Evolutionary conservation across 768 basidiomycete genomes (phyloP), one percentile per base, ranked within the genome.

Genomic region (Termitomyces sp.): DNA sequence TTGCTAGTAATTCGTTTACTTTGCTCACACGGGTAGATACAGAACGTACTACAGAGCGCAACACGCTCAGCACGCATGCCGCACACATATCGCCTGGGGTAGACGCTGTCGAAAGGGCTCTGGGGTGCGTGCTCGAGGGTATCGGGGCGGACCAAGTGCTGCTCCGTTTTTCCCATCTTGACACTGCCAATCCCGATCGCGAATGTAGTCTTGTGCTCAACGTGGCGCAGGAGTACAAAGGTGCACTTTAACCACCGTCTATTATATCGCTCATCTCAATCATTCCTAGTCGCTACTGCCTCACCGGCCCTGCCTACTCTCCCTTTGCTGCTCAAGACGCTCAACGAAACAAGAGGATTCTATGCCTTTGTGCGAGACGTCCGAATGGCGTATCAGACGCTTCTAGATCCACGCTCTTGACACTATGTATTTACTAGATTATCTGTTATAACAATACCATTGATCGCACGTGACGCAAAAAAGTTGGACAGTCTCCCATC

Each of bases 141-240:
- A 79, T 94, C 41, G 83, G 84, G 62, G 75, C 74, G 35, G 86
- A 89, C 65, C 78, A 82, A 45, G 76, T 94, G 19, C 77, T 93
- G 45, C 72, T 94, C 53, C 83, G 85, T 5, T 93, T 93, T 67
- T 77, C 78, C 10, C 71, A 81, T 54, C 64, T 93, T 37, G 87
- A 92, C 63, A 72, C 77, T 5, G 59, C 70, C 3, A 79, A 87
- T 45, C 74, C 75, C 2, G 74, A 80, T 9, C 74, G 79, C 30
- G 89, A 91, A 60, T 90, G 84, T 55, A 83, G 78, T 55, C 74
- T 94, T 55, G 84, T 92, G 0, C 67, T 94, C n/a, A 90, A 95
- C 63, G 74, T 90, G 19, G 70, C 70, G 22, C 69, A 74, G 24
- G 70, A 71, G 2, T 92, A 89, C 62, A 80, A 80, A 75, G 88